phyloP scores from a whole-genome alignment of 139 green algal genomes.

The Chlorella sorokiniana region DNA sequence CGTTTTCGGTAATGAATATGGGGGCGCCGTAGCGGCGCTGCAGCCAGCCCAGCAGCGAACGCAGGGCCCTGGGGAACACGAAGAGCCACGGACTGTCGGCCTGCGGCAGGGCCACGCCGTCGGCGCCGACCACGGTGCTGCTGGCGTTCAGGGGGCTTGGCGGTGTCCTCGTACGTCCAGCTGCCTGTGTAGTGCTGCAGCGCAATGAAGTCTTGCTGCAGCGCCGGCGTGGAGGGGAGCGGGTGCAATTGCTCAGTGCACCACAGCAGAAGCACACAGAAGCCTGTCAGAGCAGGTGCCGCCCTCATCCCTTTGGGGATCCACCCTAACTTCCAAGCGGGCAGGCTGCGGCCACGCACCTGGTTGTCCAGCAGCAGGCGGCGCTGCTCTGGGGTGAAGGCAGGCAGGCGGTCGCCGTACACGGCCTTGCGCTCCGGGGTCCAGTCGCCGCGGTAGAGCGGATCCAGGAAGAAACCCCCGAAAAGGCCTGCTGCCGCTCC shows the following conservation, averaged over 20 bases:
- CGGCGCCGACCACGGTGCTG: not conserved
- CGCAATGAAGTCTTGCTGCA: constrained; percentile 58
- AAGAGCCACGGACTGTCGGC: constrained; percentile 50
- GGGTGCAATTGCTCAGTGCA: not conserved
- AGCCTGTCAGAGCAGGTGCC: not conserved
- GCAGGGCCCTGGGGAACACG: constrained; percentile 48
- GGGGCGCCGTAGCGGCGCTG: constrained; percentile 32
- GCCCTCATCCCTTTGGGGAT: too few species aligned
- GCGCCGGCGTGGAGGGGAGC: too few species aligned
- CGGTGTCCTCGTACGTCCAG: constrained; percentile 8
- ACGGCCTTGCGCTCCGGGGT: constrained; percentile 28
- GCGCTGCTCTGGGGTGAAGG: constrained; percentile 56
- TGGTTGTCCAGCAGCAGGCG: constrained; percentile 43
- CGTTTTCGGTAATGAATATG: constrained; percentile 32
- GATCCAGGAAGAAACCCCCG: constrained; percentile 56
- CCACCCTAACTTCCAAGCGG: not conserved
- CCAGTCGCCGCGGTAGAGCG: constrained; percentile 59
- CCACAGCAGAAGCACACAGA: not conserved
- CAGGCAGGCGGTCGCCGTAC: constrained; percentile 29
- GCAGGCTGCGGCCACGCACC: not conserved
- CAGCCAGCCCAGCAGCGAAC: constrained; percentile 49
- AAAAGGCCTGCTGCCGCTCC: constrained; percentile 35
- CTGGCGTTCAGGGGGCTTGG: not conserved
- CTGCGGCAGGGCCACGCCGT: constrained; percentile 9
- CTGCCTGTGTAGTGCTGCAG: constrained; percentile 66